Conservation (phyloP, 495 filamentous ascomycete genomes). For the Penicillium psychrofluorescens region DNA sequence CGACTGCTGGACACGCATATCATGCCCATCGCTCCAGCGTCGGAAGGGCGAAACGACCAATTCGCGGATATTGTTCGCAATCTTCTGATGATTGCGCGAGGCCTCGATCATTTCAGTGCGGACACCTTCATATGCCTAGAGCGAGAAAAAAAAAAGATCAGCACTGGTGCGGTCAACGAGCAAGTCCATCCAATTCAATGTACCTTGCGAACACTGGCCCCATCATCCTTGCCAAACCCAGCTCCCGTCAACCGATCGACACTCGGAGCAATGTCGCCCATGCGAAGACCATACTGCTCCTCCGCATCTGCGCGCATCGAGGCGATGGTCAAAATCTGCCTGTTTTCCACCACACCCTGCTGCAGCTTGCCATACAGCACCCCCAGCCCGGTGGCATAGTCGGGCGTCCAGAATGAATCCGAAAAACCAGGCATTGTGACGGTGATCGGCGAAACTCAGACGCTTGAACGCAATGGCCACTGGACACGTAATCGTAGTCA, state of each 20-base stretch:
- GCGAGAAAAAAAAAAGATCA: constrained; percentile 3
- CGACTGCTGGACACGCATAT: constrained; percentile 80
- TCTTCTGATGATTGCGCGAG: constrained; percentile 84
- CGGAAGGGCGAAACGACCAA: constrained; percentile 89
- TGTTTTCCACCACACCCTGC: constrained; percentile 91
- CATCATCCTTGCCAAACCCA: constrained; percentile 89
- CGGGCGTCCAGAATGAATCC: constrained; percentile 91
- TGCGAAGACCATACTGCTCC: constrained; percentile 73
- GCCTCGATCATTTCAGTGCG: constrained; percentile 93
- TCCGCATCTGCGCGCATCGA: constrained; percentile 95
- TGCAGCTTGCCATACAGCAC: constrained; percentile 96
- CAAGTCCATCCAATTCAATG: constrained; percentile 9
- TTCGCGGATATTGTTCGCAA: constrained; percentile 90
- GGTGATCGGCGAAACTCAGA: neutral
- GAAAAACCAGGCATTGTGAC: constrained; percentile 74
- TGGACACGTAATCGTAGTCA: too few relatives aligned
- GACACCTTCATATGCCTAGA: constrained; percentile 89
- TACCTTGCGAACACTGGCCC: constrained; percentile 92
- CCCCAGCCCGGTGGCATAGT: constrained; percentile 89
- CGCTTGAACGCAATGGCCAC: neutral
- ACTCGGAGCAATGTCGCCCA: constrained; percentile 75
- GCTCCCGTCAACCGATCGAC: constrained; percentile 69
- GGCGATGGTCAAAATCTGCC: constrained; percentile 84
- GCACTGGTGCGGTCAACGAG: neutral
- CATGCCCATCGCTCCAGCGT: constrained; percentile 92